A percentile compares a stretch with the other conserved stretches of the same genome.
phyloP scores from a whole-genome alignment of 768 basidiomycete species.

The Mrakia blollopis region DNA sequence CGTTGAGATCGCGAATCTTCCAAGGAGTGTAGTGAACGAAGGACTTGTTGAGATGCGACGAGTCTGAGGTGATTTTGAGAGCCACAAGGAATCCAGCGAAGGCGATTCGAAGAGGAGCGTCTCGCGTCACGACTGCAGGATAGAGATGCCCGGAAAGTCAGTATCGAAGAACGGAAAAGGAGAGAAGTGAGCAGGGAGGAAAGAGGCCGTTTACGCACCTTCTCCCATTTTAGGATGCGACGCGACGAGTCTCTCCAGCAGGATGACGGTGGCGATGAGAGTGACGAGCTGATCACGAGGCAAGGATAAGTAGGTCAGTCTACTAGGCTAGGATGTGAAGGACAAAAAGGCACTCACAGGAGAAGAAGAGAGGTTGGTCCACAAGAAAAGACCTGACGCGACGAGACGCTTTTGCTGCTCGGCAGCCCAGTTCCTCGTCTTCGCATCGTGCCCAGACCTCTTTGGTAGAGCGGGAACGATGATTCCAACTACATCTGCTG shows the following conservation, averaged over 20 bases:
- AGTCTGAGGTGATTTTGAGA: background rate
- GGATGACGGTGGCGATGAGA: background rate
- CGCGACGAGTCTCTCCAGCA: background rate
- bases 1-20: conserved; percentile 1
- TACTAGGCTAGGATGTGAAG: background rate
- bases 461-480: background rate
- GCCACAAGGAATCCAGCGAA: conserved; percentile 6
- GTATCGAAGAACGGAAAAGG: background rate
- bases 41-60: background rate
- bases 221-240: background rate
- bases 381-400: background rate
- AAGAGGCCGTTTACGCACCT: background rate
- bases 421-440: background rate
- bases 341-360: background rate
- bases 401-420: background rate
- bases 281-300: background rate
- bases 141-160: no score
- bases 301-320: background rate
- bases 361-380: background rate
- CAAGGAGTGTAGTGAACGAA: conserved; percentile 7
- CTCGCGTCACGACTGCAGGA: background rate
- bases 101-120: background rate
- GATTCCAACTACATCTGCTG: background rate
- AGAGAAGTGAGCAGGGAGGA: background rate
- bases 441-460: background rate